Conservation (phyloP, 2,329 filamentous ascomycete genomes). For the Alternaria longipes region DNA sequence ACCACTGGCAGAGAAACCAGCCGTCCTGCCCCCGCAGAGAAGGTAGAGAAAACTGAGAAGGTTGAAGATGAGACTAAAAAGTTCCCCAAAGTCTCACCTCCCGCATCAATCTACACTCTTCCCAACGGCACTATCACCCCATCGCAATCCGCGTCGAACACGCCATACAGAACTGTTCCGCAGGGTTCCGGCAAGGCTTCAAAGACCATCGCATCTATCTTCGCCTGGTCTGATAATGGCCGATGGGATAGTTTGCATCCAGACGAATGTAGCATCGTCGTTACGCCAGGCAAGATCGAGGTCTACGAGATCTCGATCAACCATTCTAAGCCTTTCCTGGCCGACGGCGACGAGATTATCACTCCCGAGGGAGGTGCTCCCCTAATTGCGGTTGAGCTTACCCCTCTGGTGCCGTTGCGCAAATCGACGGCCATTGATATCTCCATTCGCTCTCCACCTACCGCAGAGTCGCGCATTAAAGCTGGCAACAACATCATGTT, state of each 20-base stretch:
- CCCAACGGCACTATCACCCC: conserved; percentile 70
- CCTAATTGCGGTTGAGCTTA: conserved; percentile 80
- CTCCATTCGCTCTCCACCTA: conserved; percentile 88
- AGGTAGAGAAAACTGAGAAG: conserved; percentile 11
- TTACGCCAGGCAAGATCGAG: conserved; percentile 72
- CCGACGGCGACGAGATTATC: conserved; percentile 53
- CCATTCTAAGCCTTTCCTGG: conserved; percentile 55
- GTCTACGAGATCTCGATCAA: conserved; percentile 65
- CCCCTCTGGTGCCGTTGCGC: conserved; percentile 87
- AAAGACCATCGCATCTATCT: conserved; percentile 68
- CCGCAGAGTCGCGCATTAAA: conserved; percentile 73
- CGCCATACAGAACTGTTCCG: conserved; percentile 67
- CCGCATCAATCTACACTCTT: conserved; percentile 51
- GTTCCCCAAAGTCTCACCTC: conserved; percentile 56
- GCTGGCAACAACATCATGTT: conserved; percentile 86
- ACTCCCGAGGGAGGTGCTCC: conserved; percentile 55
- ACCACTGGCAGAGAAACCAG: conserved; percentile 23
- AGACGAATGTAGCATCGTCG: conserved; percentile 69
- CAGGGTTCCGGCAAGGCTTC: conserved; percentile 61
- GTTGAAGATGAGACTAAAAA: conserved; percentile 41
- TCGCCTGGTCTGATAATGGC: conserved; percentile 68
- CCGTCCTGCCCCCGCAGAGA: conserved; percentile 19
- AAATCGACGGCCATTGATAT: conserved; percentile 93
- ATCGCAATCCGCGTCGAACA: conserved; percentile 84
- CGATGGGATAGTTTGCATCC: conserved; percentile 69